Conservation (phyloP, 2,329 filamentous ascomycete species). For the Ilyonectria sp. region DNA sequence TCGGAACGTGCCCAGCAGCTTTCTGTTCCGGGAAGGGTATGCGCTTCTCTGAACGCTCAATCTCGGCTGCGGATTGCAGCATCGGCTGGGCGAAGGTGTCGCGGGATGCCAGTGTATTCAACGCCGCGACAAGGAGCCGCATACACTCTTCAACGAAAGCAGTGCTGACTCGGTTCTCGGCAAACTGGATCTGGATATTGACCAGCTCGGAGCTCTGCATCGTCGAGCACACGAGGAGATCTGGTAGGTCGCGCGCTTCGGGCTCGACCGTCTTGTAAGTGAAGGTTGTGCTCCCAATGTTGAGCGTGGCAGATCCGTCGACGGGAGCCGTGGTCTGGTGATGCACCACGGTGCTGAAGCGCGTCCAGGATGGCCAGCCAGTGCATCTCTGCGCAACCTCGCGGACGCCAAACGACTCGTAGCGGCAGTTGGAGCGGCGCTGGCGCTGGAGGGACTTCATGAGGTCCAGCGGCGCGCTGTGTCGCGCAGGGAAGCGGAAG, state of each 20-base stretch:
- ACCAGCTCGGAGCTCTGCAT: slow-evolving; percentile 54
- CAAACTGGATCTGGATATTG: slow-evolving; percentile 62
- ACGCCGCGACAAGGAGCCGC: slow-evolving; percentile 61
- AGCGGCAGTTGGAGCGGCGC: slow-evolving; percentile 61
- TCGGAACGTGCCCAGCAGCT: slow-evolving; percentile 19
- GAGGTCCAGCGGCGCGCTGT: slow-evolving; percentile 64
- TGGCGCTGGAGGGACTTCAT: slow-evolving; percentile 66
- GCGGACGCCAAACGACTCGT: slow-evolving; percentile 66
- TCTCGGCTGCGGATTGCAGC: slow-evolving; percentile 60
- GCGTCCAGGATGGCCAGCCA: slow-evolving; percentile 67
- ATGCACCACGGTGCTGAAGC: slow-evolving; percentile 69
- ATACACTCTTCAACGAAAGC: slow-evolving; percentile 62
- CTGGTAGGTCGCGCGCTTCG: slow-evolving; percentile 58
- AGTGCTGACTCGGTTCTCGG: slow-evolving; percentile 59
- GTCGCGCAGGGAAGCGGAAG: slow-evolving; percentile 60
- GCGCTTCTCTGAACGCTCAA: slow-evolving; percentile 53
- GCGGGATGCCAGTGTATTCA: slow-evolving; percentile 62
- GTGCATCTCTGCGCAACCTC: slow-evolving; percentile 70
- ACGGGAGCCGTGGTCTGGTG: slow-evolving; percentile 55
- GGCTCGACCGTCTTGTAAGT: slow-evolving; percentile 60
- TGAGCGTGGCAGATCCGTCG: slow-evolving; percentile 59
- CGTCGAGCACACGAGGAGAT: slow-evolving; percentile 62
- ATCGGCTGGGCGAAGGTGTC: slow-evolving; percentile 63
- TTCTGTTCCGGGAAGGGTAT: slow-evolving; percentile 57
- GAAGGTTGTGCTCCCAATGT: slow-evolving; percentile 62